Conservation (phyloP, 495 filamentous ascomycete genomes). For the Entonaema liquescens region DNA sequence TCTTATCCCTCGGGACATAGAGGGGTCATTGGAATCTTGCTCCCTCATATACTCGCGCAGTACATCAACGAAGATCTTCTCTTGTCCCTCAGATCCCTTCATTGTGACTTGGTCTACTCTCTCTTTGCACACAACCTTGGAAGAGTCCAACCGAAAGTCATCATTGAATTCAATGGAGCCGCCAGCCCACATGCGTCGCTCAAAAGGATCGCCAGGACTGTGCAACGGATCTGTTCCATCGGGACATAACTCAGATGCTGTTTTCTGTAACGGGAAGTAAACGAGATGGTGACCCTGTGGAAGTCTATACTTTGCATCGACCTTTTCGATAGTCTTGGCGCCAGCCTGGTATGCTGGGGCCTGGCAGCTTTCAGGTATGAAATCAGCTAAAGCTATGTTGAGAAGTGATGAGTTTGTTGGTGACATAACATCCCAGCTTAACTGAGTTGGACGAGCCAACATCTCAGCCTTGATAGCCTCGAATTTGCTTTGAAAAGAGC, state of each 20-base stretch:
- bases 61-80: conserved; percentile 57
- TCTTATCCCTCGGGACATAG: conserved; percentile 30
- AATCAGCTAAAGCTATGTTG: conserved; percentile 66
- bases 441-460: conserved; percentile 59
- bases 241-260: conserved; percentile 61
- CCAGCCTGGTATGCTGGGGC: conserved; percentile 5
- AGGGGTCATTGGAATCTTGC: background rate
- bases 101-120: conserved; percentile 64
- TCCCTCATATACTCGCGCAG: conserved; percentile 44
- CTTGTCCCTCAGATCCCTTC: conserved; percentile 36
- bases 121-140: conserved; percentile 68
- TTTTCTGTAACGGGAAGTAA: conserved; percentile 72
- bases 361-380: conserved; percentile 53
- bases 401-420: conserved; percentile 72
- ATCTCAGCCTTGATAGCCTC: conserved; percentile 40
- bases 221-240: conserved; percentile 81
- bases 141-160: conserved; percentile 57
- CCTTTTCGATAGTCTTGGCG: background rate
- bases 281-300: conserved; percentile 76
- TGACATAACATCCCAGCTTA: conserved; percentile 70
- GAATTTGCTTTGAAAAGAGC: conserved; percentile 2
- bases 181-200: conserved; percentile 82
- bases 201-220: conserved; percentile 69
- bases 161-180: conserved; percentile 58
- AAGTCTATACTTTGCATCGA: conserved; percentile 37